Evolutionary conservation across 495 filamentous ascomycete species (phyloP).

Genomic region (Ramalina peruviana): DNA sequence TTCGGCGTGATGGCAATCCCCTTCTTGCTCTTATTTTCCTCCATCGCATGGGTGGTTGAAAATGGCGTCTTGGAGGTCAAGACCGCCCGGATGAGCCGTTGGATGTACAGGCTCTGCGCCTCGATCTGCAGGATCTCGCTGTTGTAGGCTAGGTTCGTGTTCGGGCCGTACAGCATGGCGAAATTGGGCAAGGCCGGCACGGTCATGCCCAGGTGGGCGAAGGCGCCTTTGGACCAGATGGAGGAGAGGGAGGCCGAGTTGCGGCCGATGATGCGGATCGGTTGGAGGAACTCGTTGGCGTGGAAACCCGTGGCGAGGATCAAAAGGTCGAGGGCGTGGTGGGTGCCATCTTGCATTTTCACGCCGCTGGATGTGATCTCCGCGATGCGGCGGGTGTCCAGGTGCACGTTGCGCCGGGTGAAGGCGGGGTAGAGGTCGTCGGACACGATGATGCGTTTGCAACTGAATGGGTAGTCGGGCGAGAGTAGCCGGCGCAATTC

Average conservation of each 20-base stretch:
- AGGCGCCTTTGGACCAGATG: constrained; percentile 35
- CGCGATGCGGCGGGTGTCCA: constrained; percentile 35
- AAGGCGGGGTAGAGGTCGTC: constrained; percentile 43
- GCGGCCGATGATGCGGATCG: constrained; percentile 35
- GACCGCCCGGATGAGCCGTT: constrained; percentile 32
- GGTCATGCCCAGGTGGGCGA: constrained; percentile 32
- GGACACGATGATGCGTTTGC: constrained; percentile 40
- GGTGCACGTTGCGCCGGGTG: constrained; percentile 25
- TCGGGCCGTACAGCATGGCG: constrained; percentile 43
- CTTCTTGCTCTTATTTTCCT: constrained; percentile 23
- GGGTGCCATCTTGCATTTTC: constrained; percentile 23
- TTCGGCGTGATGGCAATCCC: constrained; percentile 30
- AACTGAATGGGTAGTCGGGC: constrained; percentile 37
- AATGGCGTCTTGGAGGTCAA: constrained; percentile 20
- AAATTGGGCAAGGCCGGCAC: constrained; percentile 42
- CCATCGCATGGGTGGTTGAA: not conserved
- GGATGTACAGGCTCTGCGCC: constrained; percentile 37
- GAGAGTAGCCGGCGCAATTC: constrained; percentile 22
- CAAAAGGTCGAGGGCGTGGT: constrained; percentile 37
- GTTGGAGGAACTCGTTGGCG: constrained; percentile 40
- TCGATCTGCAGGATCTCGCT: constrained; percentile 39
- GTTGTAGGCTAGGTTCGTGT: constrained; percentile 37
- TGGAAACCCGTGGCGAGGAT: constrained; percentile 43
- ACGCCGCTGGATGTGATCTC: constrained; percentile 31
- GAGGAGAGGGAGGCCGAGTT: constrained; percentile 28